A percentile compares a stretch with the other conserved stretches of the same genome.
These are phyloP conservation scores for Iris macrosiphon DNA, from an alignment of 106 monocot species.

Conservation along the genomic window DNA sequence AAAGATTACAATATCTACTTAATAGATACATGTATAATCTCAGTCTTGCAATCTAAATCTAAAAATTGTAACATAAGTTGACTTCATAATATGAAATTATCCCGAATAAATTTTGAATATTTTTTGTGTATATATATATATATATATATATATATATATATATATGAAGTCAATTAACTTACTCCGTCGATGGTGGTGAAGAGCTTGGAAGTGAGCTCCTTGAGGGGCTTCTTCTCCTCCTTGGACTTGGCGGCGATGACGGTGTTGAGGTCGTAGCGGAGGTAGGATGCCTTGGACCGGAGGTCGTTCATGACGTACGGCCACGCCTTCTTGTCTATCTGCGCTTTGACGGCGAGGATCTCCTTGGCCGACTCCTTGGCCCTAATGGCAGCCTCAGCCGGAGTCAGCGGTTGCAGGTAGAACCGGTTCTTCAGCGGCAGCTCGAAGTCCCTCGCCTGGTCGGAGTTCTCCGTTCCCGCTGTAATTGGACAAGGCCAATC, in stretches of 20 bases:
- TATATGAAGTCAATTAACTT: neutral
- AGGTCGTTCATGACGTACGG: conserved; percentile 86
- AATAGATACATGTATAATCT: neutral
- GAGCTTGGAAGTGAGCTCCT: conserved; percentile 55
- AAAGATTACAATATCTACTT: too few species aligned
- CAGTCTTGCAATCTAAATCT: neutral
- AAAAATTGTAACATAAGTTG: neutral
- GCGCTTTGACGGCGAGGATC: conserved; percentile 53
- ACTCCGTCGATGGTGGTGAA: conserved; percentile 60
- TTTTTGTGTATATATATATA: too few species aligned
- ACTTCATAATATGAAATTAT: neutral
- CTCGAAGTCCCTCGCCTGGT: conserved; percentile 58
- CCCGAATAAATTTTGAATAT: neutral
- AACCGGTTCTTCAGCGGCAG: conserved; percentile 62
- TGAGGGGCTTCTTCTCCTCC: conserved; percentile 90
- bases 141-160: neutral
- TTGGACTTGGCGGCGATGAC: conserved; percentile 70
- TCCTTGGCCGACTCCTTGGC: conserved; percentile 78
- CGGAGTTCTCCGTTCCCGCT: conserved; percentile 85
- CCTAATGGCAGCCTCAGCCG: conserved; percentile 46
- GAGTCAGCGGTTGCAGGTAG: conserved; percentile 71
- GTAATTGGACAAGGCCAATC: neutral
- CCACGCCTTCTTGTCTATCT: conserved; percentile 96
- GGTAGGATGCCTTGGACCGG: conserved; percentile 62
- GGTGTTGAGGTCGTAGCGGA: conserved; percentile 92